Evolutionary conservation across 2,329 filamentous ascomycete species (phyloP), one percentile per base, ranked within the genome.

Genomic region (Hymenoscyphus occultus): DNA sequence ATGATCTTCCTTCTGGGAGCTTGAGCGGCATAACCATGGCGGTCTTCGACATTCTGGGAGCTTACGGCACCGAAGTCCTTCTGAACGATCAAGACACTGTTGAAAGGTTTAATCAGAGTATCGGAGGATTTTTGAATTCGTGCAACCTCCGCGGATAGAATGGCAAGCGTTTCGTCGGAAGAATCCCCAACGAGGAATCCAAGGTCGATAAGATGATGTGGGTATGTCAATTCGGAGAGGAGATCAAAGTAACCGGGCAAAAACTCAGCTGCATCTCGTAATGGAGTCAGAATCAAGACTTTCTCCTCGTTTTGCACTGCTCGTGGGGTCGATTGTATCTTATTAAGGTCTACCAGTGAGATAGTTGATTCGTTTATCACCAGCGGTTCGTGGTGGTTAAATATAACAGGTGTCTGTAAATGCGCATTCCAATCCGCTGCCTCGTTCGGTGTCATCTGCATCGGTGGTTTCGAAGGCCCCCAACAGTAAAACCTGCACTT

Each of bases 171-270:
- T 73, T 98, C 93, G 76, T 99, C 95, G 51, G 83, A 87, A 64
- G 91, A 94, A 77, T 99, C 95, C 70, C 93, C 91, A 63, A 99
- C 92, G 32, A 99, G 86, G 80, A 99, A 99, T 31, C 87, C 95
- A 61, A 99, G 84, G 76, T 99, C 95, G 75, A 99, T 98, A 64
- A 99, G 84, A 69, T 95, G 85, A 79, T 99, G 95, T 13, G 95
- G 95, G 76, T 99, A 99, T 3, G 92, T 93, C 70, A 99, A 84
- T 77, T 95, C 87, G 68, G 90, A 88, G 72, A 99, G 82, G 51
- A 99, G 88, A 76, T 98, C 93, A 77, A 99, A 98, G 80, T 98
- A 94, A 78, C 94, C 93, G 66, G 87, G 85, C 63, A 99, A 83
- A 77, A 92, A 92, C 13, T 83, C 83, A 10, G 92, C 86, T 65